A percentile compares a stretch with the other conserved stretches of the same genome.
These are phyloP conservation scores for Fusarium penzigii DNA, from an alignment of 2,329 filamentous ascomycete species.

Conservation along the genomic window DNA sequence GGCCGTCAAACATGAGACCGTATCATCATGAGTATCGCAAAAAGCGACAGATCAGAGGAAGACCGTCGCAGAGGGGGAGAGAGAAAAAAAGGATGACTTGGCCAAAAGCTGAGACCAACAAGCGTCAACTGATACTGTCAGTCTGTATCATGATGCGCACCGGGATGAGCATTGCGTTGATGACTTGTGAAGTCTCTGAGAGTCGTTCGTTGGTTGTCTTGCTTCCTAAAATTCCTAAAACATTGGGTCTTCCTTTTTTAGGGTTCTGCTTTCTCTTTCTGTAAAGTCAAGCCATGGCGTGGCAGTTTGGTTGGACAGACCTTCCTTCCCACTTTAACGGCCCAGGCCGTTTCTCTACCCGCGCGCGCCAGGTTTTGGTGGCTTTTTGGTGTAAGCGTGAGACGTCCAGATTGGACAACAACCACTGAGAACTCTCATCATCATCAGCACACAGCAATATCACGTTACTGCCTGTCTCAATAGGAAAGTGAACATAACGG, in stretches of 20 bases:
- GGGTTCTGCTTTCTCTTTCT: neutral
- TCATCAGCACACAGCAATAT: too few species aligned
- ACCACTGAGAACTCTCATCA: neutral
- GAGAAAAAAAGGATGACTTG: too few species aligned
- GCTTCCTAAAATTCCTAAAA: conserved; percentile 1
- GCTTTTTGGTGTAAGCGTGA: conserved; percentile 5
- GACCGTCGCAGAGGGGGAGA: conserved; percentile 11
- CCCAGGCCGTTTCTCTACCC: neutral
- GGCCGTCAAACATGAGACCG: neutral
- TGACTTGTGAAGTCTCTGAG: neutral
- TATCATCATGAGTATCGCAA: neutral
- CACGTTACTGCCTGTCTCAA: too few species aligned
- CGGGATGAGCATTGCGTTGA: too few species aligned
- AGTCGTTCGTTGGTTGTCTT: neutral
- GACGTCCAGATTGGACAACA: too few species aligned
- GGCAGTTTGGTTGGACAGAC: neutral
- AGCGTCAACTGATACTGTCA: too few species aligned
- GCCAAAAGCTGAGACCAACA: too few species aligned
- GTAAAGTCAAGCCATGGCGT: too few species aligned
- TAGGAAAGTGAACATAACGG: too few species aligned
- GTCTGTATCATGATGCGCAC: too few species aligned
- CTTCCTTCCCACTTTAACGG: neutral
- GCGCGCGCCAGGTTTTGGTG: conserved; percentile 1
- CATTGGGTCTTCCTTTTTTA: neutral
- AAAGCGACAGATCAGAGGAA: conserved; percentile 1